A percentile compares a stretch with the other conserved stretches of the same genome.
phyloP scores from a whole-genome alignment of 768 basidiomycete genomes.

The Suillus lakei region DNA sequence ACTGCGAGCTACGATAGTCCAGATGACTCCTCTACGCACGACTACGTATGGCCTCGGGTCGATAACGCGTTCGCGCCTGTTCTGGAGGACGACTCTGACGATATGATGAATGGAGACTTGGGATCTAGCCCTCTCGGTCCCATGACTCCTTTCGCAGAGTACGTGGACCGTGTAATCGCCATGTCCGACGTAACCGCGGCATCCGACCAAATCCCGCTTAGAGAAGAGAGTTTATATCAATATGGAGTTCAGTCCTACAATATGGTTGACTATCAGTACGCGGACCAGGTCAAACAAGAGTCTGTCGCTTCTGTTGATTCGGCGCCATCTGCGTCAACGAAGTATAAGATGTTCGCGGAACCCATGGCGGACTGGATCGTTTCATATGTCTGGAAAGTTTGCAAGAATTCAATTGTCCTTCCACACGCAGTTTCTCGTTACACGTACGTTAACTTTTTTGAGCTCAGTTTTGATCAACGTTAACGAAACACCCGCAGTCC shows the following conservation, averaged over 20 bases:
- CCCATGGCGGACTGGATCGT: conserved; percentile 83
- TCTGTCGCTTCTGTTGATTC: conserved; percentile 45
- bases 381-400: conserved; percentile 81
- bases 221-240: conserved; percentile 26
- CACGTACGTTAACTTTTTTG: conserved; percentile 48
- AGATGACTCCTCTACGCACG: conserved; percentile 9
- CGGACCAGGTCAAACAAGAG: conserved; percentile 21
- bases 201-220: conserved; percentile 26
- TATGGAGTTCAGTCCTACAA: conserved; percentile 23
- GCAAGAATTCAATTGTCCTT: conserved; percentile 71
- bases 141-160: conserved; percentile 77
- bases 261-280: conserved; percentile 5
- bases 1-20: too few relatives aligned
- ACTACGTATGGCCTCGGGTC: conserved; percentile 20
- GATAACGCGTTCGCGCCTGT: conserved; percentile 62
- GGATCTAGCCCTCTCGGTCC: conserved; percentile 76
- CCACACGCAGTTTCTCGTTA: conserved; percentile 56
- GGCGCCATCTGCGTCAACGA: conserved; percentile 43
- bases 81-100: conserved; percentile 69
- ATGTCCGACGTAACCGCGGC: conserved; percentile 36
- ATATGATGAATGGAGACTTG: conserved; percentile 52
- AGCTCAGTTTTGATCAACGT: neutral
- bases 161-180: conserved; percentile 72
- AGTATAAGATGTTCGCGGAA: conserved; percentile 76
- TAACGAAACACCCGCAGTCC: conserved; percentile 25